Base-by-base conservation (phyloP, 2,329 filamentous ascomycete genomes). In the Aureobasidium lini region DNA sequence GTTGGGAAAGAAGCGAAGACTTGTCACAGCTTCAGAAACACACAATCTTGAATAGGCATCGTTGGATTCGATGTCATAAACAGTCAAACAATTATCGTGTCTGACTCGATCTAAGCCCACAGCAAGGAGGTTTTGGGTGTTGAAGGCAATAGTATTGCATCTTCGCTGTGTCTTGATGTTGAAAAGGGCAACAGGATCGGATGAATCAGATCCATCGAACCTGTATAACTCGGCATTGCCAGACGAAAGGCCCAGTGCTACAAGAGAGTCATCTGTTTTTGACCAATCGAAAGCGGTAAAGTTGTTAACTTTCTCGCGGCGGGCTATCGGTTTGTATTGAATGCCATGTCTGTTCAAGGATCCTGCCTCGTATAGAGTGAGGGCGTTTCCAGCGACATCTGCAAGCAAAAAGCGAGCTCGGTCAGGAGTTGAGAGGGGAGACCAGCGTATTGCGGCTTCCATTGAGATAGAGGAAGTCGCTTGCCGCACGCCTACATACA, bases 91-190 rank as follows among this genome's bases (percentile, higher is more conserved):
- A 63, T 87, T 84, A 68, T 94, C 90, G 72, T 89, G 91, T 34
- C 90, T 83, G 28, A 92, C 89, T 65, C 88, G 82, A 67, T 94
- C 90, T 54, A 94, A 77, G 1, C 88, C 90, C 31, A 91, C 88
- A 9, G 89, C 90, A 54, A 95, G 76, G 59, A 88, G 78, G 52
- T 78, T 75, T 16, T 87, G 86, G 3, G 83, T 84, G 68, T 85
- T 93, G 74, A 94, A 91, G 3, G 89, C 86, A 42, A 94, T 88
- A 0, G 89, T 88, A 67, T 93, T 90, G 66, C 88, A 93, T 44
- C 87, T 87, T 46, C 90, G 82, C 57, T 88, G 83, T 70, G 90
- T 84, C 70, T 89, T 90, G 48, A 91, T 81, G 18, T 83, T 83
- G 62, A 91, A 83, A 52, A 87, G 90, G 56, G 80, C 86, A 65